Conservation (phyloP, 1,284 basidiomycete species). For the Mycena sp. region DNA sequence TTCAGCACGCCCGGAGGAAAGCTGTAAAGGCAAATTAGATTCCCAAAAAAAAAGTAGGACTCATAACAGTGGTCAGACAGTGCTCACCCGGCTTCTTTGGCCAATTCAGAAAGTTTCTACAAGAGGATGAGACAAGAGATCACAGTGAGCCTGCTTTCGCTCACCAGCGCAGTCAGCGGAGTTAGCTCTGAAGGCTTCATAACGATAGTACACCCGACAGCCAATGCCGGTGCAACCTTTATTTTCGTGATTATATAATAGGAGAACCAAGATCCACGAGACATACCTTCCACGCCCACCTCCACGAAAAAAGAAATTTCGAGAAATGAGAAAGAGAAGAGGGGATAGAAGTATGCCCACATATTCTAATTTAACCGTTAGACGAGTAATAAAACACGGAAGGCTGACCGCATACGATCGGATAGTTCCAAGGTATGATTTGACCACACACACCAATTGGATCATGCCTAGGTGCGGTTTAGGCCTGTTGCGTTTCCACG, state of each 20-base stretch:
- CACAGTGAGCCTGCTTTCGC: constrained; percentile 31
- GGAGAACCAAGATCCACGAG: constrained; percentile 13
- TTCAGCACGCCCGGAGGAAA: constrained; percentile 96
- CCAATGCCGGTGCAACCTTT: constrained; percentile 84
- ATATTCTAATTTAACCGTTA: constrained; percentile 15
- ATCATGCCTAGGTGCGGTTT: constrained; percentile 71
- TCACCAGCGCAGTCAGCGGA: constrained; percentile 86
- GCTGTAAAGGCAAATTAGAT: constrained; percentile 50
- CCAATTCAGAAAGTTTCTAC: constrained; percentile 83
- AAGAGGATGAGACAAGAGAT: constrained; percentile 8
- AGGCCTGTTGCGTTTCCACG: too few relatives aligned
- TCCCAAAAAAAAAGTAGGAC: constrained; percentile 12
- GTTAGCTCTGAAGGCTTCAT: constrained; percentile 95
- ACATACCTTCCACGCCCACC: constrained; percentile 11
- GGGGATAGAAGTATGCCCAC: too few relatives aligned
- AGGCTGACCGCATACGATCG: constrained; percentile 54
- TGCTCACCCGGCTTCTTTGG: constrained; percentile 80
- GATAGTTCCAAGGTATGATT: constrained; percentile 94
- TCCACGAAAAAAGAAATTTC: too few relatives aligned
- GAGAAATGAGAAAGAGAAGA: too few relatives aligned
- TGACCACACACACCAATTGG: constrained; percentile 82
- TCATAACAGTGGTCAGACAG: background rate
- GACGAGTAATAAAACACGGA: background rate
- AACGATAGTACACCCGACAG: constrained; percentile 88
- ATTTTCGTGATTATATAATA: constrained; percentile 15